phyloP scores from a whole-genome alignment of 108 stramenopile genomes.

The Discostella stelligeroides region DNA sequence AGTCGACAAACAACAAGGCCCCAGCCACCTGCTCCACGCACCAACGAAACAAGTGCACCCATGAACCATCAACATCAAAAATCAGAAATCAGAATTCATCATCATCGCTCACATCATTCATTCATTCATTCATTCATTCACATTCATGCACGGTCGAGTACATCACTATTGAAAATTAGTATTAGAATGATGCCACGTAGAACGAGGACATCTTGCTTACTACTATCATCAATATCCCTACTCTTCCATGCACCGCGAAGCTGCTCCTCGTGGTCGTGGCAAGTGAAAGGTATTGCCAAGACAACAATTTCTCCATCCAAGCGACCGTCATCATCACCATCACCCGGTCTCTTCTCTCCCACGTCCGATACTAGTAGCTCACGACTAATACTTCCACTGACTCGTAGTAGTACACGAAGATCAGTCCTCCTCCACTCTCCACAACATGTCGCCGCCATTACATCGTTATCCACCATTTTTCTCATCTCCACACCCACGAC shows the following conservation, averaged over 20 bases:
- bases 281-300: not conserved
- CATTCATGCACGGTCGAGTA: too few relatives aligned
- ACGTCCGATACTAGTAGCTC: too few relatives aligned
- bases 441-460: slow-evolving; percentile 13
- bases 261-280: slow-evolving; percentile 10
- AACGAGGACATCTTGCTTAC: not conserved
- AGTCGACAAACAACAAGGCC: too few relatives aligned
- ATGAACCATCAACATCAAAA: too few relatives aligned
- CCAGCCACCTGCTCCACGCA: too few relatives aligned
- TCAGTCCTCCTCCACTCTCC: slow-evolving; percentile 11
- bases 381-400: too few relatives aligned
- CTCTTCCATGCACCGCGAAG: not conserved
- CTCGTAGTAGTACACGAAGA: not conserved
- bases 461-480: not conserved
- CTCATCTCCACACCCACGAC: slow-evolving; percentile 5
- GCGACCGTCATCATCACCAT: not conserved
- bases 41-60: too few relatives aligned
- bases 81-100: too few relatives aligned
- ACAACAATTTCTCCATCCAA: slow-evolving; percentile 6
- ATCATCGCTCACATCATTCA: too few relatives aligned
- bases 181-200: not conserved
- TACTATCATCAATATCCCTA: not conserved
- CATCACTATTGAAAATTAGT: too few relatives aligned
- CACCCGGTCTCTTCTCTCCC: too few relatives aligned
- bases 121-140: too few relatives aligned